Evolutionary conservation across 2,329 filamentous ascomycete genomes (phyloP).

Genomic region (Monosporascus sp.): DNA sequence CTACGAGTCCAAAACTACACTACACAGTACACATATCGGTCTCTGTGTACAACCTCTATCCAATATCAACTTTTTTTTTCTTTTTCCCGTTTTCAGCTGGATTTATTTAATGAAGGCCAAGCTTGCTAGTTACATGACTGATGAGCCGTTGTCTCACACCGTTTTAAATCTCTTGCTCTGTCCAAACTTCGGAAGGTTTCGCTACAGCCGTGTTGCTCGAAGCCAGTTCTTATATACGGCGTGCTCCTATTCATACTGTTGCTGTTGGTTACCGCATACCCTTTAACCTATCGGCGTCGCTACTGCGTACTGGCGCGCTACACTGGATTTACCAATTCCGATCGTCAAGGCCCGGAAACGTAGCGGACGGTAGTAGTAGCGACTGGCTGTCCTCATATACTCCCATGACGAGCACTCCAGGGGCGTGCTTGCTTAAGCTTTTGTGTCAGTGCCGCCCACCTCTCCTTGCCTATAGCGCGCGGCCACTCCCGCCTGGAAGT

Average conservation of each 20-base stretch:
- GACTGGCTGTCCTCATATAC: neutral
- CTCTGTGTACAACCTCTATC: neutral
- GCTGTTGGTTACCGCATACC: neutral
- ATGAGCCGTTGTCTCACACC: conserved; percentile 1
- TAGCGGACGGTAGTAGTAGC: neutral
- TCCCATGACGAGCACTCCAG: neutral
- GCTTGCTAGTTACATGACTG: neutral
- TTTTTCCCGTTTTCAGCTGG: neutral
- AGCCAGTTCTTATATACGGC: neutral
- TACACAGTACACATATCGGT: neutral
- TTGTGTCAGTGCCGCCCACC: neutral
- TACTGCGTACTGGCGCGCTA: neutral
- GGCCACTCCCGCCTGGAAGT: neutral
- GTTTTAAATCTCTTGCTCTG: neutral
- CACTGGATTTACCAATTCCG: neutral
- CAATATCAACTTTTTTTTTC: conserved; percentile 1
- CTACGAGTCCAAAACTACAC: neutral
- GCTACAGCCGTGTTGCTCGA: neutral
- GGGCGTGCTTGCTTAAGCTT: neutral
- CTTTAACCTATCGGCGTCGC: neutral
- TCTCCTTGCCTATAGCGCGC: neutral
- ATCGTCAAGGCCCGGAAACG: neutral
- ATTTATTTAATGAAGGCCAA: conserved; percentile 4
- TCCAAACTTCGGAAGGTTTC: neutral
- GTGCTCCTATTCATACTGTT: neutral